Evolutionary conservation across 345 rosid genomes (phyloP), one percentile per base, ranked within the genome.

Genomic region (Citrus inodora): DNA sequence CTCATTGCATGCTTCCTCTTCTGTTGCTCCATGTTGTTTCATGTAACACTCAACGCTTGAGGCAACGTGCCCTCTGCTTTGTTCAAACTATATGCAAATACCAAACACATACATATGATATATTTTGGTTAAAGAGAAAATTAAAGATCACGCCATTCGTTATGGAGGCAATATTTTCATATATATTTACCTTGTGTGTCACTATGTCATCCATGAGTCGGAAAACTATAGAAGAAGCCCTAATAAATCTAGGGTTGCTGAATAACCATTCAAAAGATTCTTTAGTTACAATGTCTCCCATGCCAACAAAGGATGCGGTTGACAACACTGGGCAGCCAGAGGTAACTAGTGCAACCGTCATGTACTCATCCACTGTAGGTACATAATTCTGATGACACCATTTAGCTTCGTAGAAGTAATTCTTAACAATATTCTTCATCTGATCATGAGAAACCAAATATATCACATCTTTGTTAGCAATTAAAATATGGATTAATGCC

Each of bases 11-110:
- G 86, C 76, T 53, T 75, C 85, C 6, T 85, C 64, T 13, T 70
- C 79, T 2, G 67, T 32, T 5, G 56, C 80, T 0, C 65, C 69
- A 38, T 88, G 33, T 28, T 87, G 82, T 27, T 76, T 83, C 83
- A 80, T 75, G 83, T 78, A 83, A 53, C 87, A 87, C 13, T 89
- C 87, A 0, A 89, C 55, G 2, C 67, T 27, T 0, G 87, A 82
- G 2, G 85, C 74, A 5, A 62, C 66, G 22, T 85, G 87, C 6
- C 73, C 81, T 75, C 83, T 74, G 51, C 71, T 33, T 76, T 35
- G 80, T 22, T 81, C 80, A 10, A 66, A 77, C 83, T 81, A 38
- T 0, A 64, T 11, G 8, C 51, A 46, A 46, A 46, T 46, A 13
- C 51, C 11, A 46, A 46, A 11, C 51, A 46, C 4, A 46, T 46